phyloP scores from a whole-genome alignment of 495 filamentous ascomycete species.

The Podospora pseudopauciseta region DNA sequence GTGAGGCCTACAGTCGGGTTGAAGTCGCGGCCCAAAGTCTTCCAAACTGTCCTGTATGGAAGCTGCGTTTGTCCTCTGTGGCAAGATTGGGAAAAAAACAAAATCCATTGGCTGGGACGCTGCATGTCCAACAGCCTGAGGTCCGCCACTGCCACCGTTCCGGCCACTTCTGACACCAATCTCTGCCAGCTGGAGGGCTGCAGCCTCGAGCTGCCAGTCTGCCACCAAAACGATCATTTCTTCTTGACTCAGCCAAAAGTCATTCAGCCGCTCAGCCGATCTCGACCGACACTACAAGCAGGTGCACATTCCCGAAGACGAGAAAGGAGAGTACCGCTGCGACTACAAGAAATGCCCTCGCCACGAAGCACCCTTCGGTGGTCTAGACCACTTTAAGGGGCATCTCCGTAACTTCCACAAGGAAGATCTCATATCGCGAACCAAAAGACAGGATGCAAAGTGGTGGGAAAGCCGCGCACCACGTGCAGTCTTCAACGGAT shows the following conservation, averaged over 20 bases:
- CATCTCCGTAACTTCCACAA: conserved; percentile 49
- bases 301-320: conserved; percentile 32
- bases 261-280: conserved; percentile 48
- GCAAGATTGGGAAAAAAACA: neutral
- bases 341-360: conserved; percentile 42
- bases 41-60: neutral
- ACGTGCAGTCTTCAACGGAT: conserved; percentile 29
- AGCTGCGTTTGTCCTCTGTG: neutral
- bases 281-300: conserved; percentile 44
- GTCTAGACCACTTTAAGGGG: conserved; percentile 48
- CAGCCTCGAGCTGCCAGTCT: neutral
- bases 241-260: conserved; percentile 11
- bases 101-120: neutral
- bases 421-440: conserved; percentile 44
- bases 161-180: neutral
- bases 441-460: conserved; percentile 14
- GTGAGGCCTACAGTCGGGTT: neutral
- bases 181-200: neutral
- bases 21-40: neutral
- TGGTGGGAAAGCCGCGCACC: conserved; percentile 23
- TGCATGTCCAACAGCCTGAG: neutral
- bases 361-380: conserved; percentile 34
- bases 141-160: neutral
- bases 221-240: no score
- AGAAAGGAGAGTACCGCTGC: conserved; percentile 40